A percentile compares a stretch with the other conserved stretches of the same genome.
Evolutionary conservation across 768 basidiomycete genomes (phyloP).

Genomic region (Chalciporus sphaerocephalus): DNA sequence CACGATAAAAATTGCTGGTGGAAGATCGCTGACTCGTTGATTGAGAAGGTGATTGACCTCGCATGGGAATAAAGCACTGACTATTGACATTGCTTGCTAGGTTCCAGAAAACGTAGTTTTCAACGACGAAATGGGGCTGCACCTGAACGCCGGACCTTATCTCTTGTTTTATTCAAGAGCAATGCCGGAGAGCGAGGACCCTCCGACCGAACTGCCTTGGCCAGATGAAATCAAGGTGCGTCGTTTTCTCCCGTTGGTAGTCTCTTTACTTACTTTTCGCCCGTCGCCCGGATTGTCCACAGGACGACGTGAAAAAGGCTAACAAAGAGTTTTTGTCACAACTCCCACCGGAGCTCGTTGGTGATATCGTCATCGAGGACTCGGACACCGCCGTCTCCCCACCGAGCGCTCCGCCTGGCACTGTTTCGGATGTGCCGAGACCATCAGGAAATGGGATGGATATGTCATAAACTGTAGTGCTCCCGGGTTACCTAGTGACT

Average conservation of each 20-base stretch:
- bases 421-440: not conserved
- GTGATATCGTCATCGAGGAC: slow-evolving; percentile 20
- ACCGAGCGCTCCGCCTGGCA: not conserved
- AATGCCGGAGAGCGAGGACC: slow-evolving; percentile 20
- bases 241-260: not conserved
- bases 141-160: slow-evolving; percentile 74
- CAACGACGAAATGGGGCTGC: slow-evolving; percentile 65
- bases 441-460: not conserved
- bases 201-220: slow-evolving; percentile 17
- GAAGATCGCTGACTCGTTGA: slow-evolving; percentile 70
- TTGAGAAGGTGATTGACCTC: slow-evolving; percentile 49
- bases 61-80: not conserved
- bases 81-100: slow-evolving; percentile 33
- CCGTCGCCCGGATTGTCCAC: not conserved
- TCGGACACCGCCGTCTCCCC: not conserved
- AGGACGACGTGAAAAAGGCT: slow-evolving; percentile 36
- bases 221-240: slow-evolving; percentile 29
- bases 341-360: slow-evolving; percentile 30
- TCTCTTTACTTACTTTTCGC: not conserved
- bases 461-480: not conserved
- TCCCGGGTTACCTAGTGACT: too few species aligned
- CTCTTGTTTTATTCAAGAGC: slow-evolving; percentile 62
- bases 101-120: slow-evolving; percentile 68
- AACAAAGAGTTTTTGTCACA: slow-evolving; percentile 35
- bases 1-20: slow-evolving; percentile 65